Percentiles rank a stretch among this genome's conserved stretches.
Conservation (phyloP, 164 flowering plant species). For the Stephania japonica region DNA sequence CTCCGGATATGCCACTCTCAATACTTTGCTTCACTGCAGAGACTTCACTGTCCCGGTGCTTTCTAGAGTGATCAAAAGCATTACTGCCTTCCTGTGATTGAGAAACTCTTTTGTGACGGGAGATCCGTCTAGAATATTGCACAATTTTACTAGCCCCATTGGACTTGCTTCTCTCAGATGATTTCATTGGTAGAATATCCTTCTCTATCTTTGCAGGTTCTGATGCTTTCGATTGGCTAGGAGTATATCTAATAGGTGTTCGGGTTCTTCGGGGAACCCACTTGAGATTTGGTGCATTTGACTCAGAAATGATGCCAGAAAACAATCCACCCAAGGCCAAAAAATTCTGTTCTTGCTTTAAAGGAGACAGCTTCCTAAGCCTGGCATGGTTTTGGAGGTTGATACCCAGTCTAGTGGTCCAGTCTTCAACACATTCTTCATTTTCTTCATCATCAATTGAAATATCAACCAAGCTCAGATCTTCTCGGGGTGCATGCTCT, state of each 20-base stretch:
- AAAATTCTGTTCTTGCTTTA: conserved; percentile 47
- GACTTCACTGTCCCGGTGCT: neutral
- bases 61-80: conserved; percentile 11
- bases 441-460: conserved; percentile 64
- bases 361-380: conserved; percentile 46
- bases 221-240: conserved; percentile 17
- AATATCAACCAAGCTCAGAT: conserved; percentile 65
- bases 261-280: conserved; percentile 72
- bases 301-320: conserved; percentile 25
- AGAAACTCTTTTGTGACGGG: conserved; percentile 18
- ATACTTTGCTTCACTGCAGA: conserved; percentile 9
- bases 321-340: conserved; percentile 50
- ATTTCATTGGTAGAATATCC: conserved; percentile 15
- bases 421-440: conserved; percentile 55
- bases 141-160: conserved; percentile 28
- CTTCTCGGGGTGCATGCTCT: conserved; percentile 58
- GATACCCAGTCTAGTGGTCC: conserved; percentile 76
- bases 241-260: conserved; percentile 33
- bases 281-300: conserved; percentile 32
- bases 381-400: conserved; percentile 60
- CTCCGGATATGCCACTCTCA: conserved; percentile 15
- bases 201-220: conserved; percentile 18
- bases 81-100: conserved; percentile 13
- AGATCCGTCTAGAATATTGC: conserved; percentile 53
- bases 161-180: conserved; percentile 16